Base-by-base conservation (phyloP, 2,329 filamentous ascomycete genomes). In the Stachybotrys chlorohalonatus region DNA sequence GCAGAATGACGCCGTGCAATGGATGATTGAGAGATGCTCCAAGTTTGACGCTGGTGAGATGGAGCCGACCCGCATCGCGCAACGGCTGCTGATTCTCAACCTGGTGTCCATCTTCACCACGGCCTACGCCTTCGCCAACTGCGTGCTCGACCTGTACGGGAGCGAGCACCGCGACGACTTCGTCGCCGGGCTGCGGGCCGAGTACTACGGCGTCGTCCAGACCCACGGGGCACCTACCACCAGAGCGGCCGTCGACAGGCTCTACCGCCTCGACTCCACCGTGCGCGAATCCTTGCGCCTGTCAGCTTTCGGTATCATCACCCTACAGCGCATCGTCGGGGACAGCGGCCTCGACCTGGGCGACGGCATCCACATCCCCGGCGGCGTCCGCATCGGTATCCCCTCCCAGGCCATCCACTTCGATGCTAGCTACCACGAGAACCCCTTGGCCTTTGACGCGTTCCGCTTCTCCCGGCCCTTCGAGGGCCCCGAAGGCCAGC, bases 361-460 rank as follows among this genome's bases (percentile, higher is more conserved):
- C 16, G 59, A 54, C 16, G 61, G 68, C 36, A 46, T 70, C 6
- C 63, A 68, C 31, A 59, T 69, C 8, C 54, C 64, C 8, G 59
- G 59, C 2, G 60, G 59, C 3, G 63, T 64, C 55, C 60, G 4
- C 66, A 69, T 55, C 48, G 55, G 49, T 52, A 57, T 31, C 16
- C 48, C 48, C n/a, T 31, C 48, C 31, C 48, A 50, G 24, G 48
- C 17, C 48, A 50, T 50, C 48, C 48, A 50, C 48, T 24, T 11
- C 48, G 47, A 54, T 11, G 53, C 49, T 1, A 58, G 61, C 47
- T 69, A 63, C 63, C 66, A 66, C 7, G 17, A 53, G 1, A 56
- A 64, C 7, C 60, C 51, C 5, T 53, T 58, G 0, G 13, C 50
- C 2, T 68, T 69, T 55, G 42, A 58, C 6, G 55, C 64, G 0